Percentiles rank a stretch among this genome's conserved stretches.
Evolutionary conservation across 2,329 filamentous ascomycete species (phyloP).

Genomic region (Stylonectria norvegica): DNA sequence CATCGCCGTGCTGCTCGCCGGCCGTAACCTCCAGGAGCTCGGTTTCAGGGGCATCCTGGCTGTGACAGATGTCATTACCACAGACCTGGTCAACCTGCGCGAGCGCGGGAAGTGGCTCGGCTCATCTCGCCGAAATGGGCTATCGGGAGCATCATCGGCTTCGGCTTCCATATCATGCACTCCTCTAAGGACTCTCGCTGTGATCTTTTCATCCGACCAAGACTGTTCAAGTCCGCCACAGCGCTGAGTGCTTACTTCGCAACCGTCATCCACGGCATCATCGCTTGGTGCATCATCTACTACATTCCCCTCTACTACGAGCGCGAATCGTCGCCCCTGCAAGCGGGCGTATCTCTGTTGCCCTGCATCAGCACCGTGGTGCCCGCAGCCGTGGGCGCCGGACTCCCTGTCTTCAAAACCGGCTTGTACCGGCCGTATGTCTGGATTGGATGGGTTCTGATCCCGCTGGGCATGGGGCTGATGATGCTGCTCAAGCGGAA

Average conservation of each 20-base stretch:
- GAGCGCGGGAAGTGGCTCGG: slow-evolving; percentile 41
- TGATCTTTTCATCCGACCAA: slow-evolving; percentile 21
- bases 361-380: slow-evolving; percentile 62
- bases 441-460: slow-evolving; percentile 60
- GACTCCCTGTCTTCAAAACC: slow-evolving; percentile 52
- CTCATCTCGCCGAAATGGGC: slow-evolving; percentile 47
- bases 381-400: slow-evolving; percentile 54
- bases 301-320: slow-evolving; percentile 23
- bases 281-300: slow-evolving; percentile 21
- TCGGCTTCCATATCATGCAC: slow-evolving; percentile 19
- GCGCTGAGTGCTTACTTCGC: slow-evolving; percentile 21
- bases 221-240: slow-evolving; percentile 22
- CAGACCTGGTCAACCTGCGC: slow-evolving; percentile 44
- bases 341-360: slow-evolving; percentile 48
- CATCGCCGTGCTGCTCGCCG: slow-evolving; percentile 36
- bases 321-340: slow-evolving; percentile 18
- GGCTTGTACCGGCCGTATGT: slow-evolving; percentile 59
- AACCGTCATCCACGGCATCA: slow-evolving; percentile 21
- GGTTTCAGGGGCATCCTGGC: slow-evolving; percentile 50
- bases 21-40: slow-evolving; percentile 50
- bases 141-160: slow-evolving; percentile 45
- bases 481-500: slow-evolving; percentile 46
- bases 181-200: slow-evolving; percentile 18
- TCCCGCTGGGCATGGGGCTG: slow-evolving; percentile 57
- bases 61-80: slow-evolving; percentile 44